Conservation (phyloP, 2,329 filamentous ascomycete genomes). For the Xylaria sp. region DNA sequence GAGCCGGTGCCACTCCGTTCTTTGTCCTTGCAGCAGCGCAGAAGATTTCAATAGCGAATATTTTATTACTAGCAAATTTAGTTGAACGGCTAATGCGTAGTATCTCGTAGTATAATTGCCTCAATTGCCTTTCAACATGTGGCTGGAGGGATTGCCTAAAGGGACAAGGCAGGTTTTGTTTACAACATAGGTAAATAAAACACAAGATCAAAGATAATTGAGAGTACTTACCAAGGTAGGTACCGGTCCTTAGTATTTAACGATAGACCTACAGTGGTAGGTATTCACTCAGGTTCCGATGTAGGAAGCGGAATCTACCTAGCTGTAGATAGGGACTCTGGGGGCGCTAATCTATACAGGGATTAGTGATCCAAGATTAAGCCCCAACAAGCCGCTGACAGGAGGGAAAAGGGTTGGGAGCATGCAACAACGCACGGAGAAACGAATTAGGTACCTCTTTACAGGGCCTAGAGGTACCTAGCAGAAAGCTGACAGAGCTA, state of each 20-base stretch:
- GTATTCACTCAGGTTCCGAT: conserved; percentile 30
- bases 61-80: background rate
- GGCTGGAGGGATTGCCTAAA: too few species aligned
- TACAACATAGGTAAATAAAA: background rate
- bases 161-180: background rate
- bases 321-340: conserved; percentile 26
- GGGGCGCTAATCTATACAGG: conserved; percentile 25
- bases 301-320: conserved; percentile 25
- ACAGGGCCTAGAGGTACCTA: too few species aligned
- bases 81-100: background rate
- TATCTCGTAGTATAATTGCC: too few species aligned
- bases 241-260: too few species aligned
- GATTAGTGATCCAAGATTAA: conserved; percentile 33
- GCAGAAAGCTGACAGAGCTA: conserved; percentile 44
- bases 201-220: background rate
- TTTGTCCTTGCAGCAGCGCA: background rate
- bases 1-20: conserved; percentile 21
- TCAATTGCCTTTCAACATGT: too few species aligned
- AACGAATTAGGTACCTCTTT: too few species aligned
- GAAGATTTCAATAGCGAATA: background rate
- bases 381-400: conserved; percentile 42
- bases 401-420: conserved; percentile 43
- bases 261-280: too few species aligned
- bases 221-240: background rate
- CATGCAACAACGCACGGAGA: too few species aligned